These are phyloP conservation scores for Kwoniella mangroviensis DNA, from an alignment of 768 basidiomycete genomes.

Conservation along the genomic window DNA sequence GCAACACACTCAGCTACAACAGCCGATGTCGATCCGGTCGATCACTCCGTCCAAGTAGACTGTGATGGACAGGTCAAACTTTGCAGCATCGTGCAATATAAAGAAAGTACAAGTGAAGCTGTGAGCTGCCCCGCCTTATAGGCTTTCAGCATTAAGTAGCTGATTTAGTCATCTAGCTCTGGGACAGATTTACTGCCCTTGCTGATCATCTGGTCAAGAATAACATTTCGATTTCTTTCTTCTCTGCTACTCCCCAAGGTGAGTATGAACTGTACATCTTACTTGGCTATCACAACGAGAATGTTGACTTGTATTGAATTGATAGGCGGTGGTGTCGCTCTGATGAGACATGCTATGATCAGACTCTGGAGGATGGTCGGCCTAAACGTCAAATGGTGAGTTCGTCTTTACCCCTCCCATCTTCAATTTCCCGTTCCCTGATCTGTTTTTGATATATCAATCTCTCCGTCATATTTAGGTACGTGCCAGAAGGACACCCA, in stretches of 20 bases:
- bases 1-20: conserved; percentile 54
- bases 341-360: conserved; percentile 95
- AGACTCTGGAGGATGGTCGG: conserved; percentile 67
- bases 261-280: conserved; percentile 35
- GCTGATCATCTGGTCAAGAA: conserved; percentile 83
- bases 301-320: background rate
- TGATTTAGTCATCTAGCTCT: conserved; percentile 54
- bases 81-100: conserved; percentile 73
- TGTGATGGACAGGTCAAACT: conserved; percentile 84
- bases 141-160: too few species aligned
- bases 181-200: conserved; percentile 79
- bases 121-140: conserved; percentile 33
- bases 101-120: conserved; percentile 70
- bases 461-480: conserved; percentile 66
- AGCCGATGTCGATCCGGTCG: conserved; percentile 37
- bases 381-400: conserved; percentile 48
- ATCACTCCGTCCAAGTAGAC: conserved; percentile 81
- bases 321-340: conserved; percentile 80
- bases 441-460: too few species aligned
- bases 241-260: conserved; percentile 94
- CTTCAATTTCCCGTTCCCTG: too few species aligned
- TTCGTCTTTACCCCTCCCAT: background rate
- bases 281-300: background rate
- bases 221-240: conserved; percentile 88
- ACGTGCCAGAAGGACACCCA: conserved; percentile 66